Conservation (phyloP, 371 early-diverging fungal species). For the Rhizopus arrhizus region DNA sequence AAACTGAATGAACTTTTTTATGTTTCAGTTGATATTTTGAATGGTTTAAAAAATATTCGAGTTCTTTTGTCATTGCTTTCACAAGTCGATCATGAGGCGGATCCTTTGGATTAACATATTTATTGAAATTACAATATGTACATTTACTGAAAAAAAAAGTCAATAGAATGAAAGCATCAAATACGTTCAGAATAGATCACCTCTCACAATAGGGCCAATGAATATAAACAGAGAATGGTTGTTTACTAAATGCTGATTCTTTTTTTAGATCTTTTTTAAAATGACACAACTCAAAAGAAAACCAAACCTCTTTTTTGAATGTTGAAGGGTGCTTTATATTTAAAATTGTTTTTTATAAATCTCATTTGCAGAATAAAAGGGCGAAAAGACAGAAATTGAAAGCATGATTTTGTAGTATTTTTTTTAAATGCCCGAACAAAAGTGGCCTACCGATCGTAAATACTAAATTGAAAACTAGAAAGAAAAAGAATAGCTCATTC, state of each 20-base stretch:
- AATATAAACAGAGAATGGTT: constrained; percentile 70
- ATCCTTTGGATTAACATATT: constrained; percentile 66
- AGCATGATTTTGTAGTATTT: too few species aligned
- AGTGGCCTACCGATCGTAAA: too few species aligned
- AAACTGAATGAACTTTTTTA: constrained; percentile 60
- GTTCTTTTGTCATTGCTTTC: constrained; percentile 54
- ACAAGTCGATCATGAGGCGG: constrained; percentile 62
- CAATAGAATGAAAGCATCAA: background rate
- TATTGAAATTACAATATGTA: constrained; percentile 87
- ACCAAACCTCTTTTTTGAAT: too few species aligned
- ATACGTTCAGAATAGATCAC: constrained; percentile 26
- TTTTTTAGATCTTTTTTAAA: background rate
- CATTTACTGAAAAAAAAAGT: constrained; percentile 60
- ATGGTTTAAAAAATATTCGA: constrained; percentile 42
- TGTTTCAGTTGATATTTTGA: constrained; percentile 35
- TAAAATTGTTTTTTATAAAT: too few species aligned
- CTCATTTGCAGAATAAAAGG: too few species aligned
- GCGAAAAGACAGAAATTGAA: too few species aligned
- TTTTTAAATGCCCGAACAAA: too few species aligned
- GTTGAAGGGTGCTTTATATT: too few species aligned
- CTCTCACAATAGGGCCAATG: constrained; percentile 89
- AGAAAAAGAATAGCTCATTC: too few species aligned
- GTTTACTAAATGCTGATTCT: background rate
- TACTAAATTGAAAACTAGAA: too few species aligned
- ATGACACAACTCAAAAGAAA: too few species aligned